phyloP scores from a whole-genome alignment of 306 rosid genomes.

The Begonia loranthoides region DNA sequence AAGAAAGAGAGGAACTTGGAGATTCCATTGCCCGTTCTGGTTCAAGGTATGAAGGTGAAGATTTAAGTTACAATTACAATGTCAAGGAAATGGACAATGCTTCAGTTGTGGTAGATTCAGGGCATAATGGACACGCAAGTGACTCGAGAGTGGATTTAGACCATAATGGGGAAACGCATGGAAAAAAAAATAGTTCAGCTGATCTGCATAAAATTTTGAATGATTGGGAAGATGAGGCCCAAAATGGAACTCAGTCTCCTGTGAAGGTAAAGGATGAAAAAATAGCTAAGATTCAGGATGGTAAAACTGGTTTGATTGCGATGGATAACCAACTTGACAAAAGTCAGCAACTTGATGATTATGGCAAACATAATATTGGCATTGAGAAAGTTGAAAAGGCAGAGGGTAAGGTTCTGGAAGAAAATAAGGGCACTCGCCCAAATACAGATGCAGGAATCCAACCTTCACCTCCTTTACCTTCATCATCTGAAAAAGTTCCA shows the following conservation, averaged over 20 bases:
- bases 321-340: slow-evolving; percentile 11
- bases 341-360: slow-evolving; percentile 23
- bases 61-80: slow-evolving; percentile 4
- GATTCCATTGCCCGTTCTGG: slow-evolving; percentile 11
- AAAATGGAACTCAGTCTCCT: slow-evolving; percentile 9
- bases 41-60: slow-evolving; percentile 11
- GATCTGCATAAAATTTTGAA: slow-evolving; percentile 7
- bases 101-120: slow-evolving; percentile 13
- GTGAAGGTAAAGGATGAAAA: slow-evolving; percentile 19
- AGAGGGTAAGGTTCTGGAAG: slow-evolving; percentile 22
- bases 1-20: slow-evolving; percentile 14
- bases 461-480: slow-evolving; percentile 18
- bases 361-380: slow-evolving; percentile 3
- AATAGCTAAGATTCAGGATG: slow-evolving; percentile 15
- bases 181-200: slow-evolving; percentile 18
- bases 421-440: slow-evolving; percentile 21
- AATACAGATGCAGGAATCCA: slow-evolving; percentile 18
- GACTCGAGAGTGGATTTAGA: slow-evolving; percentile 8
- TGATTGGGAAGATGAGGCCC: slow-evolving; percentile 9
- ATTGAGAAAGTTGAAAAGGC: slow-evolving; percentile 12
- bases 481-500: slow-evolving; percentile 38
- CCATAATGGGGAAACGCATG: slow-evolving; percentile 12
- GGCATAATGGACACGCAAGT: too few relatives aligned
- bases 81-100: slow-evolving; percentile 14
- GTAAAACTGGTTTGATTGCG: slow-evolving; percentile 12